phyloP scores from a whole-genome alignment of 345 rosid genomes.

The Brassica cretica region DNA sequence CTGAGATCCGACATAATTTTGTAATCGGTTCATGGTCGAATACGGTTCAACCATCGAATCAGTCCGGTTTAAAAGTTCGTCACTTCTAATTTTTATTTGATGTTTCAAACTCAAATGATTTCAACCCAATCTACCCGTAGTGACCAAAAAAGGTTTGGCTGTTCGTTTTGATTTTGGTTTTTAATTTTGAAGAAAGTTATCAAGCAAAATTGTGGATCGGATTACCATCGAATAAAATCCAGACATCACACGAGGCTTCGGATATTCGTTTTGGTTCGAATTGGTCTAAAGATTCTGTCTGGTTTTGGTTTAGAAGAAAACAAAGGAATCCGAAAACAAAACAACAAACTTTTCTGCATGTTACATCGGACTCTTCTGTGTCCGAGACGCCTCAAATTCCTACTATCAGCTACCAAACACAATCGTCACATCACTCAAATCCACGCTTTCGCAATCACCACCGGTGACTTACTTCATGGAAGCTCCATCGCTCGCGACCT shows the following conservation, averaged over 20 bases:
- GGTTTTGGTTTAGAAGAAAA: background rate
- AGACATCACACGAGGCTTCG: background rate
- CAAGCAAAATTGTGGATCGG: background rate
- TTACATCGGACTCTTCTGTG: conserved; percentile 33
- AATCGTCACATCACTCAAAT: conserved; percentile 38
- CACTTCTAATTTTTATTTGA: too few relatives aligned
- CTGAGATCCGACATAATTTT: too few relatives aligned
- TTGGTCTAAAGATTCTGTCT: background rate
- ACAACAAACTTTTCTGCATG: conserved; percentile 17
- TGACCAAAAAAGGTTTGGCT: too few relatives aligned
- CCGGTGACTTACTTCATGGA: conserved; percentile 40
- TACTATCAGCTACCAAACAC: conserved; percentile 46
- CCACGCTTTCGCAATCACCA: conserved; percentile 49
- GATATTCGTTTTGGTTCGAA: background rate
- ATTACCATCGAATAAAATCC: background rate
- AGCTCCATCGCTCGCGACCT: conserved; percentile 34
- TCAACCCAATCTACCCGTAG: too few relatives aligned
- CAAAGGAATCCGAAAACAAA: background rate
- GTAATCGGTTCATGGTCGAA: too few relatives aligned
- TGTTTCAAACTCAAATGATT: too few relatives aligned
- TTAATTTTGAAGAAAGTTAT: background rate
- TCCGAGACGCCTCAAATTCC: conserved; percentile 47
- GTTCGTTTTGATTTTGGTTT: too few relatives aligned
- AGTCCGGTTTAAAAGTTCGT: too few relatives aligned
- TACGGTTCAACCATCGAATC: too few relatives aligned